Percentiles rank a stretch among this genome's conserved stretches.
Conservation (phyloP, 441 rosid genomes). For the Bocquillonia castaneifolia region DNA sequence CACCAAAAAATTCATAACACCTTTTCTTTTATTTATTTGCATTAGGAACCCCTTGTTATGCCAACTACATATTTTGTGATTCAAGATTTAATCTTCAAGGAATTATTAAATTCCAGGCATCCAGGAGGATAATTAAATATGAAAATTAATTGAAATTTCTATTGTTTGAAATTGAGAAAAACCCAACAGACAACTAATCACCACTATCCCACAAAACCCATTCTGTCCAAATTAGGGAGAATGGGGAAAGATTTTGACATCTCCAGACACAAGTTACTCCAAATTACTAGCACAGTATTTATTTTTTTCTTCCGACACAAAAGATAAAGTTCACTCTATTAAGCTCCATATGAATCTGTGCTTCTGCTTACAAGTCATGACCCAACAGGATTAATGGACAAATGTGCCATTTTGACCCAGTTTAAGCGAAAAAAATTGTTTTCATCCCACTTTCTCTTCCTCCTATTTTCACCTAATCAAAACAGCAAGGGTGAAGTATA, state of each 20-base stretch:
- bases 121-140: neutral
- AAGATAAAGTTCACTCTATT: neutral
- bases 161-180: neutral
- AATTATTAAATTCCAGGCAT: neutral
- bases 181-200: neutral
- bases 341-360: neutral
- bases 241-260: neutral
- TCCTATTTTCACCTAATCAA: neutral
- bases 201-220: neutral
- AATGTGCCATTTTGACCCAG: neutral
- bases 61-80: conserved; percentile 4
- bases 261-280: neutral
- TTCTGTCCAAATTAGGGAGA: conserved; percentile 4
- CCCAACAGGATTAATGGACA: neutral
- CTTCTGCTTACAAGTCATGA: neutral
- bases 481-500: neutral
- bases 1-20: neutral
- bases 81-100: neutral
- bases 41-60: neutral
- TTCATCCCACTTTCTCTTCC: neutral
- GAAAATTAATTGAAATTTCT: neutral
- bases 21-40: neutral
- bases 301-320: neutral
- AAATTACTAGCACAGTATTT: neutral
- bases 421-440: neutral